phyloP scores from a whole-genome alignment of 164 flowering plant species.

The Liriodendron chinense region DNA sequence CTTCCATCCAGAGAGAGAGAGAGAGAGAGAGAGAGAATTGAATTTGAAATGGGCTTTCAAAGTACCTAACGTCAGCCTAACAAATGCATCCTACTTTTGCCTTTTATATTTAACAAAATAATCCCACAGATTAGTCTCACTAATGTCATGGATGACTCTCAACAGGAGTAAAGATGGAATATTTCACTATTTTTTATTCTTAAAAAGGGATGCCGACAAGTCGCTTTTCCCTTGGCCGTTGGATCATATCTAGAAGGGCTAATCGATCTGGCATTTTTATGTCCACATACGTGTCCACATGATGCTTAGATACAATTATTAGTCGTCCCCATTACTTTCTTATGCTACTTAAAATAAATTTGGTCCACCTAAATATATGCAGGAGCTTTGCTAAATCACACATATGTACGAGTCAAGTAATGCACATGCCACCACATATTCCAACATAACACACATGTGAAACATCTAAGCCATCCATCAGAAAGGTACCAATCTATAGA shows the following conservation, averaged over 20 bases:
- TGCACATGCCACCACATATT: no score
- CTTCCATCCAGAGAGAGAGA: no score
- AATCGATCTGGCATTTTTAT: neutral
- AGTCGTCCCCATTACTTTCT: neutral
- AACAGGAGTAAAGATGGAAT: neutral
- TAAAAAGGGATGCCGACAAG: neutral
- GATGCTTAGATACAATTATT: neutral
- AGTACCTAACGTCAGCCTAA: neutral
- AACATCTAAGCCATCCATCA: no score
- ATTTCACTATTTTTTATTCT: neutral
- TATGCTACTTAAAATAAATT: no score
- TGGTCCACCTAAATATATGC: no score
- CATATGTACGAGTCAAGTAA: no score
- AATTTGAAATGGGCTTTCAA: neutral
- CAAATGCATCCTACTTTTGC: neutral
- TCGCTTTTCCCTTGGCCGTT: neutral
- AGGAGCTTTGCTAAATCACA: no score
- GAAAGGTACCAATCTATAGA: no score
- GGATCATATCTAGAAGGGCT: neutral
- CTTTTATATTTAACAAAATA: neutral
- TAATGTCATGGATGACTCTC: neutral
- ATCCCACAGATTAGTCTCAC: neutral
- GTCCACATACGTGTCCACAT: neutral
- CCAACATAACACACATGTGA: no score
- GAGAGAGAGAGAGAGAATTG: no score